Base-by-base conservation (phyloP, 768 basidiomycete genomes). In the Suillus discolor region DNA sequence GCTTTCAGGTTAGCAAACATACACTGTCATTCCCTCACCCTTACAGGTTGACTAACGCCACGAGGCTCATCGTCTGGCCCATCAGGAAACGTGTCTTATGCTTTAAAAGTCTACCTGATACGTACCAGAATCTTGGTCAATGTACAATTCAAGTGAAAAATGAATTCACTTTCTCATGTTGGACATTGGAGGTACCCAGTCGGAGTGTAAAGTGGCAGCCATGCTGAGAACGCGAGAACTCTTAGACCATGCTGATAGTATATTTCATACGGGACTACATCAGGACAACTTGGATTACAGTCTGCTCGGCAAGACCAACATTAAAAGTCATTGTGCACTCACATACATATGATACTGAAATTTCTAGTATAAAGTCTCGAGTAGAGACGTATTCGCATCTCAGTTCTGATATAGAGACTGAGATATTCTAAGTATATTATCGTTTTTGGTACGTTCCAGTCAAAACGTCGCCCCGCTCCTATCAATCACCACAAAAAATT, bases 131-230 rank as follows among this genome's bases (percentile, higher is more conserved):
- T n/a, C n/a, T n/a, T 39, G 23, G 15, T 54, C 53, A 18, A 20
- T 41, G 39, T 16, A 41, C 25, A 28, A 28, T 41, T 41, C 39
- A 15, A 39, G n/a, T 36, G 23, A 31, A 18, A n/a, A n/a, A 55
- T 34, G 31, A 55, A 2, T 39, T 59, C 57, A 59, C 57, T 59
- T 41, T 59, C 57, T 59, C 57, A 59, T 25, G 39, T 59, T 18
- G 25, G 9, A 41, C 16, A 25, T 16, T 54, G 23, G 23, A 57
- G 36, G 13, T n/a, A n/a, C n/a, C n/a, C 18, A 6, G 25, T 41
- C 39, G 39, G 57, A 59, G 39, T 41, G 9, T 41, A 28, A 28
- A 60, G 25, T 28, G 57, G 18, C 38, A 59, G 11, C 8, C 57
- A 18, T 60, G n/a, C n/a, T n/a, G 41, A 42, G 59, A 60, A 60